Conservation (phyloP, 345 rosid genomes). For the Sisymbrium altissimum region DNA sequence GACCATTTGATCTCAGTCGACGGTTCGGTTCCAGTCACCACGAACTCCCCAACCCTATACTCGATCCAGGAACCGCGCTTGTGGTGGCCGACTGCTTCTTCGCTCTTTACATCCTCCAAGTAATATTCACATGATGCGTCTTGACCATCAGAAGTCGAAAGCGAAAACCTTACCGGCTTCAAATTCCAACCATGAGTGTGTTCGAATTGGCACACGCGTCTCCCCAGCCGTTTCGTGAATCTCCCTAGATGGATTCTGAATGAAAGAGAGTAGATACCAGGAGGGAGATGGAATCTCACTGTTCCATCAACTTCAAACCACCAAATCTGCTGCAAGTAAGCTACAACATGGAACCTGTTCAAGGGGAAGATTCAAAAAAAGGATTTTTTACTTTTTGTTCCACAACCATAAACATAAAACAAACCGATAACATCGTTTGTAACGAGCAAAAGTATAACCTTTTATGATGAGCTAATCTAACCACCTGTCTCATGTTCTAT, state of each 20-base stretch:
- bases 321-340: slow-evolving; percentile 91
- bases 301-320: slow-evolving; percentile 93
- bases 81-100: slow-evolving; percentile 50
- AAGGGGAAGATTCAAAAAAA: not conserved
- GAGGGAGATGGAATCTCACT: slow-evolving; percentile 78
- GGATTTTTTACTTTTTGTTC: not conserved
- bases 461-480: not conserved
- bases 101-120: slow-evolving; percentile 52
- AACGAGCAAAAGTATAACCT: not conserved
- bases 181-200: slow-evolving; percentile 89
- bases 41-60: slow-evolving; percentile 76
- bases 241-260: slow-evolving; percentile 89
- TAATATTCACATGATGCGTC: slow-evolving; percentile 55
- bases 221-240: slow-evolving; percentile 64
- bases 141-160: slow-evolving; percentile 71
- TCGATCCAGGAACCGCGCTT: slow-evolving; percentile 94
- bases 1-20: slow-evolving; percentile 70
- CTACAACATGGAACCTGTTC: slow-evolving; percentile 72
- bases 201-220: slow-evolving; percentile 62
- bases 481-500: not conserved
- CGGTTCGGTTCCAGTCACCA: slow-evolving; percentile 55
- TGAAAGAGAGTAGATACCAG: slow-evolving; percentile 69
- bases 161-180: slow-evolving; percentile 64
- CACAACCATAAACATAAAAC: not conserved
- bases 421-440: not conserved